Evolutionary conservation across 129 eudicot species (phyloP).

Genomic region (Sambucus nigra): DNA sequence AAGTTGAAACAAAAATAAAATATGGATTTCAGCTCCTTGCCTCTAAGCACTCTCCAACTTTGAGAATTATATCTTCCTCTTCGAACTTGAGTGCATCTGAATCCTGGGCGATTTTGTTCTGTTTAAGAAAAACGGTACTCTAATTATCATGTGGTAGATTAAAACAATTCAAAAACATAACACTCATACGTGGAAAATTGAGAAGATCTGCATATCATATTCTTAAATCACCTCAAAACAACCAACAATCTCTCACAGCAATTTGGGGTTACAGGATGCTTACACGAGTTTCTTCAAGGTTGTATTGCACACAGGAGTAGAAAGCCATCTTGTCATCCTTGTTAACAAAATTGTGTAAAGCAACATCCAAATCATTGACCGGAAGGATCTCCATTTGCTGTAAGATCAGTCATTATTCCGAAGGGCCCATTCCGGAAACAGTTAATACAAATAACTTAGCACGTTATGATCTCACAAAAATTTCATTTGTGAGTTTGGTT

Average conservation of each 20-base stretch:
- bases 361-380: conserved; percentile 87
- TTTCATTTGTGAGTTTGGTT: not conserved
- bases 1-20: not conserved
- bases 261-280: conserved; percentile 16
- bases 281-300: conserved; percentile 94
- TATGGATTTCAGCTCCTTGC: conserved; percentile 37
- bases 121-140: conserved; percentile 11
- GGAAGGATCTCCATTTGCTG: conserved; percentile 99
- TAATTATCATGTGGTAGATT: conserved; percentile 2
- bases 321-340: conserved; percentile 94
- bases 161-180: not conserved
- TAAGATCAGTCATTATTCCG: conserved; percentile 5
- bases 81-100: conserved; percentile 51
- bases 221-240: not conserved
- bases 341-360: conserved; percentile 82
- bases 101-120: conserved; percentile 72
- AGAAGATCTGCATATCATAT: not conserved
- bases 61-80: conserved; percentile 74
- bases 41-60: conserved; percentile 86
- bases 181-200: not conserved
- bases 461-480: not conserved
- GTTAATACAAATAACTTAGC: not conserved
- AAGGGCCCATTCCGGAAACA: not conserved
- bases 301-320: conserved; percentile 72
- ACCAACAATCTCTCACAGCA: not conserved